Evolutionary conservation across 768 basidiomycete genomes (phyloP).

Genomic region (Podaxis carcinomalis): DNA sequence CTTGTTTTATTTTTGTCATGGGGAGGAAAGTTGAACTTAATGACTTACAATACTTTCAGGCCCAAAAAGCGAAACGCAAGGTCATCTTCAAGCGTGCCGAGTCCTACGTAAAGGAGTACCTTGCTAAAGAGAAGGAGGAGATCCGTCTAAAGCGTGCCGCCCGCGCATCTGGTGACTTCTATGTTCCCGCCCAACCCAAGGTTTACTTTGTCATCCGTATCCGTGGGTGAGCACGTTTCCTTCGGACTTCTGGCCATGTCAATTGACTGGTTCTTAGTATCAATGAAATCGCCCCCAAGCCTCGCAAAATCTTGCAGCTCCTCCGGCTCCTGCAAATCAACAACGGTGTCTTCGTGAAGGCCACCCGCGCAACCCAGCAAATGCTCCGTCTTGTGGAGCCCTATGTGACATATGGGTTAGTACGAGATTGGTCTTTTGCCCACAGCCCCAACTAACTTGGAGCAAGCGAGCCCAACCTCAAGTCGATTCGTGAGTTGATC

Average conservation of each 20-base stretch:
- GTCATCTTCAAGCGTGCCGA: constrained; percentile 99
- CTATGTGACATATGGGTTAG: constrained; percentile 92
- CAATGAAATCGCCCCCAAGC: constrained; percentile 99
- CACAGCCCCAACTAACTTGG: background rate
- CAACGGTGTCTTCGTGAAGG: constrained; percentile 98
- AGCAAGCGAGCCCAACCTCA: constrained; percentile 88
- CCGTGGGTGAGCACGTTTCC: constrained; percentile 65
- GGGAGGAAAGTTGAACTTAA: background rate
- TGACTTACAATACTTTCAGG: constrained; percentile 40
- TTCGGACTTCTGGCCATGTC: background rate
- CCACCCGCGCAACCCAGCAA: constrained; percentile 92
- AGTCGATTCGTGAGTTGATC: constrained; percentile 93
- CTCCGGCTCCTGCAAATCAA: constrained; percentile 99
- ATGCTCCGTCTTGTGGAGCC: constrained; percentile 98
- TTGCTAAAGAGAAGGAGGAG: constrained; percentile 91
- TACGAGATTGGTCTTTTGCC: background rate
- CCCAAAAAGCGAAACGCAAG: constrained; percentile 86
- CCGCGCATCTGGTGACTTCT: constrained; percentile 90
- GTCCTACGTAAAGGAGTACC: constrained; percentile 96
- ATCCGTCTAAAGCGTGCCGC: constrained; percentile 92
- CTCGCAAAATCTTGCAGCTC: constrained; percentile 97
- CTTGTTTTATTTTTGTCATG: constrained; percentile 13
- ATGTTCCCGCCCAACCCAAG: constrained; percentile 95
- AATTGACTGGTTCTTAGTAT: constrained; percentile 56
- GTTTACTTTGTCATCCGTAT: constrained; percentile 98